These are phyloP conservation scores for Neurospora sp. DNA, from an alignment of 495 filamentous ascomycete genomes.

Conservation along the genomic window DNA sequence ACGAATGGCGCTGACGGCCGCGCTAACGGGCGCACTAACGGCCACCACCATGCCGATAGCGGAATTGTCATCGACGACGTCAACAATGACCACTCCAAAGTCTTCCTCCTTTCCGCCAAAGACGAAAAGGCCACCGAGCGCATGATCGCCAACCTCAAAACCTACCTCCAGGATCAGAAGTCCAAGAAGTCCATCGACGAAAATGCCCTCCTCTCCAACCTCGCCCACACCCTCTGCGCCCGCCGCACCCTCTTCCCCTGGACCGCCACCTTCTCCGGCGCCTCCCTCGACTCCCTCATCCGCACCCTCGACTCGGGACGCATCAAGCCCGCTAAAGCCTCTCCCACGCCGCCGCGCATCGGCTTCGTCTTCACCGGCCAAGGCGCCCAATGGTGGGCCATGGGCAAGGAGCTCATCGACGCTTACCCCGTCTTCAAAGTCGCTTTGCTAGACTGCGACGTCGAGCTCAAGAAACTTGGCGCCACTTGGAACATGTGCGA, in stretches of 20 bases:
- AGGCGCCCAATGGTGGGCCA: constrained; percentile 44
- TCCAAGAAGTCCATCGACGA: constrained; percentile 4
- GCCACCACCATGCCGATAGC: not conserved
- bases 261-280: constrained; percentile 7
- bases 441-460: constrained; percentile 19
- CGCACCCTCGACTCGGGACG: constrained; percentile 13
- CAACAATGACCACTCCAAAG: not conserved
- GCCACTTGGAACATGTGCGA: constrained; percentile 19
- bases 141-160: constrained; percentile 12
- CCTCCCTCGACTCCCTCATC: constrained; percentile 6
- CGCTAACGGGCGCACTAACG: constrained; percentile 2
- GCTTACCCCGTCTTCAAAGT: constrained; percentile 21
- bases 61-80: not conserved
- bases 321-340: constrained; percentile 8
- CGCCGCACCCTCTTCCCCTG: constrained; percentile 24
- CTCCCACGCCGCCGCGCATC: constrained; percentile 1
- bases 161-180: constrained; percentile 4
- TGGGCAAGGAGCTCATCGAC: constrained; percentile 40
- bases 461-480: constrained; percentile 22
- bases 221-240: constrained; percentile 24
- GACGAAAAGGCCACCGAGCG: constrained; percentile 14
- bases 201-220: constrained; percentile 16
- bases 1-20: constrained; percentile 4
- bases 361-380: constrained; percentile 36
- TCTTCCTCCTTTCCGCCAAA: constrained; percentile 18